These are phyloP conservation scores for Coniophora puteana DNA, from an alignment of 1,284 basidiomycete species.

Conservation along the genomic window DNA sequence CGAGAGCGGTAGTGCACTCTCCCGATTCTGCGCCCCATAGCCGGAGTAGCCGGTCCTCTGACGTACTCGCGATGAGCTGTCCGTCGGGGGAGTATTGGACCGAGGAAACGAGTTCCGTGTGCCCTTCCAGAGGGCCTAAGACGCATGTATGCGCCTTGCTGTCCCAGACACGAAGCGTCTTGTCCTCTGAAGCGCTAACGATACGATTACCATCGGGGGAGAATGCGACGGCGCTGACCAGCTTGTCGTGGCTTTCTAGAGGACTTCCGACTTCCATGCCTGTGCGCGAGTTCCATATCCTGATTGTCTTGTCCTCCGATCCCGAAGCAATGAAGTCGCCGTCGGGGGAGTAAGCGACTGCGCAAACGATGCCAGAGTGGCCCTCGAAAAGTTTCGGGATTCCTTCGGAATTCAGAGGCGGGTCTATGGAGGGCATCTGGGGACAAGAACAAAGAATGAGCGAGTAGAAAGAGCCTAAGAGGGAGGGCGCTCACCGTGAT, in stretches of 20 bases:
- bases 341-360: slow-evolving; percentile 53
- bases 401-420: too few relatives aligned
- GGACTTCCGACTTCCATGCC: not conserved
- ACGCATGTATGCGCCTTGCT: not conserved
- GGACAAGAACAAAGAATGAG: too few relatives aligned
- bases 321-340: slow-evolving; percentile 58
- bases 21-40: slow-evolving; percentile 52
- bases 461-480: too few relatives aligned
- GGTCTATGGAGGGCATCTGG: too few relatives aligned
- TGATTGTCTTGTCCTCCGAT: slow-evolving; percentile 56
- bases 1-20: too few relatives aligned
- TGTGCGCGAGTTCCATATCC: slow-evolving; percentile 55
- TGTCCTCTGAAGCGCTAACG: slow-evolving; percentile 7
- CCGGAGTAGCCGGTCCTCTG: slow-evolving; percentile 57
- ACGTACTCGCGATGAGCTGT: slow-evolving; percentile 55
- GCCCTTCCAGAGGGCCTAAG: slow-evolving; percentile 16
- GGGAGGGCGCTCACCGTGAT: too few relatives aligned
- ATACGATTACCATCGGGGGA: too few relatives aligned
- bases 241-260: slow-evolving; percentile 30
- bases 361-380: slow-evolving; percentile 33
- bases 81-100: slow-evolving; percentile 58
- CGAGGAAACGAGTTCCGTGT: slow-evolving; percentile 56
- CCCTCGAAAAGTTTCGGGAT: too few relatives aligned
- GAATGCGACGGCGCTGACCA: slow-evolving; percentile 13
- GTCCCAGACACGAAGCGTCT: slow-evolving; percentile 7